A percentile compares a stretch with the other conserved stretches of the same genome.
Evolutionary conservation across 1,139 yeast species (phyloP).

Genomic region (Ogataea hybrid): DNA sequence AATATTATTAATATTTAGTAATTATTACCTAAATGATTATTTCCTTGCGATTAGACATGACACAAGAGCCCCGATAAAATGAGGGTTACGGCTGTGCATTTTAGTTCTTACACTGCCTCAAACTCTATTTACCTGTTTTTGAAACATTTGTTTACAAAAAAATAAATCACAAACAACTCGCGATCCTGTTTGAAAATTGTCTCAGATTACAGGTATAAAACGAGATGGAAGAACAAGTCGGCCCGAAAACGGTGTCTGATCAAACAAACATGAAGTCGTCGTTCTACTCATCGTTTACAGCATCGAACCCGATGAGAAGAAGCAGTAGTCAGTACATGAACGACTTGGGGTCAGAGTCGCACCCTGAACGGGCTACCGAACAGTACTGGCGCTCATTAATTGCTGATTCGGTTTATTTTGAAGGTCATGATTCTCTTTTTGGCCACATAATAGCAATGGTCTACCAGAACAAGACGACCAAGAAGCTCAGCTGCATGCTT

Average conservation of each 20-base stretch:
- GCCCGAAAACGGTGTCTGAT: background rate
- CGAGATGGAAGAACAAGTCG: constrained; percentile 1
- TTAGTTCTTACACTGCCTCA: constrained; percentile 5
- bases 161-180: constrained; percentile 4
- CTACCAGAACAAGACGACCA: constrained; percentile 45
- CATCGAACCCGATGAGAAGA: constrained; percentile 19
- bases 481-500: constrained; percentile 56
- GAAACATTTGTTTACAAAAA: constrained; percentile 13
- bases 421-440: constrained; percentile 54
- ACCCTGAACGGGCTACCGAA: constrained; percentile 18
- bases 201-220: constrained; percentile 5
- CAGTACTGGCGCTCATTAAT: constrained; percentile 43
- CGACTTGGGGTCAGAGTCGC: constrained; percentile 8
- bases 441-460: constrained; percentile 54
- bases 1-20: background rate
- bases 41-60: background rate
- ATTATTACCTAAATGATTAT: background rate
- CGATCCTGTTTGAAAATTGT: constrained; percentile 7
- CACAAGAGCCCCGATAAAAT: background rate
- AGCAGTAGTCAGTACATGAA: constrained; percentile 19
- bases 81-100: constrained; percentile 4
- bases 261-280: constrained; percentile 14
- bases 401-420: constrained; percentile 53
- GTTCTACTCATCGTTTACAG: constrained; percentile 20
- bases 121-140: constrained; percentile 3